These are phyloP conservation scores for Clathrospora elynae DNA, from an alignment of 2,329 filamentous ascomycete genomes.

Conservation along the genomic window DNA sequence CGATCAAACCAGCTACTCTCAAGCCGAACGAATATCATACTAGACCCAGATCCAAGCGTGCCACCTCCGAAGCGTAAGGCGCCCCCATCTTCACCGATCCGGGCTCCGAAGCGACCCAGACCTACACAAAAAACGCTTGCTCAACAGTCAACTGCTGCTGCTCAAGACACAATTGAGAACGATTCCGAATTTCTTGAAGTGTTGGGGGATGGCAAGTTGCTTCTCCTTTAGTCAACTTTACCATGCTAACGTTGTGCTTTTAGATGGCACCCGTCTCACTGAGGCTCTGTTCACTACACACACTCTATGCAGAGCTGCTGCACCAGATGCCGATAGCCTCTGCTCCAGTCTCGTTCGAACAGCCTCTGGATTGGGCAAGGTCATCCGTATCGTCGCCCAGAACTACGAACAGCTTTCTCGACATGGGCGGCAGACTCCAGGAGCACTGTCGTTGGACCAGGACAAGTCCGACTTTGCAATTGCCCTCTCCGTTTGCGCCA, in stretches of 20 bases:
- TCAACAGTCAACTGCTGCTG: conserved; percentile 14
- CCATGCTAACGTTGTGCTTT: too few species aligned
- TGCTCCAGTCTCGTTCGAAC: conserved; percentile 34
- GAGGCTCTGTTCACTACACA: conserved; percentile 40
- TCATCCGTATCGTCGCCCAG: conserved; percentile 30
- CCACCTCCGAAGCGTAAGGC: conserved; percentile 30
- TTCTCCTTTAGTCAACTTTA: too few species aligned
- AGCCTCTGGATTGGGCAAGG: conserved; percentile 29
- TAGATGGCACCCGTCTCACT: conserved; percentile 19
- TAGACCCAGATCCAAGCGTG: conserved; percentile 4
- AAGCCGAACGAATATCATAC: conserved; percentile 1
- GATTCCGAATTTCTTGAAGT: conserved; percentile 36
- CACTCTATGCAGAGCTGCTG: conserved; percentile 29
- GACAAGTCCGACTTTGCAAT: conserved; percentile 35
- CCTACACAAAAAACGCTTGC: conserved; percentile 7
- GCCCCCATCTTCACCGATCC: conserved; percentile 10
- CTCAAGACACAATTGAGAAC: conserved; percentile 32
- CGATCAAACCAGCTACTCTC: conserved; percentile 32
- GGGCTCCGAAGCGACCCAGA: conserved; percentile 24
- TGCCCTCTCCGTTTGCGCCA: conserved; percentile 35
- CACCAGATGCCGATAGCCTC: conserved; percentile 22
- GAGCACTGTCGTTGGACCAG: conserved; percentile 23
- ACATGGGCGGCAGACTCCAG: conserved; percentile 10
- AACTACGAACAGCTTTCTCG: conserved; percentile 27
- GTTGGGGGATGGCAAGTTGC: conserved; percentile 33